Evolutionary conservation across 2,329 filamentous ascomycete genomes (phyloP).

Genomic region (Paecilomyces sp.): DNA sequence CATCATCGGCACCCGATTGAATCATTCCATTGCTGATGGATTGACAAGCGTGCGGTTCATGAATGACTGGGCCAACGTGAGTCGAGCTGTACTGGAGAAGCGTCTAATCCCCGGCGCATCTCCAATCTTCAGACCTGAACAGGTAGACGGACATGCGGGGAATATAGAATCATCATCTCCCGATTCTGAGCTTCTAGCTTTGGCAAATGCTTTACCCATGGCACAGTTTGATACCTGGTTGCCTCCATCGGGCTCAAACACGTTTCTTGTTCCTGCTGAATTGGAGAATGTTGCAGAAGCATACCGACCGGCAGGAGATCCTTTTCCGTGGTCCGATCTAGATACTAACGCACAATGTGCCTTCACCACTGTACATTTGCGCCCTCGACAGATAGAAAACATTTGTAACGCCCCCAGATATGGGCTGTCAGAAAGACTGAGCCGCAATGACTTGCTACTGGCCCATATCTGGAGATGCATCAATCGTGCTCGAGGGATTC

Average conservation of each 20-base stretch:
- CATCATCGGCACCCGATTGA: background rate
- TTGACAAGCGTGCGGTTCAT: background rate
- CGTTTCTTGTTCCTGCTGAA: background rate
- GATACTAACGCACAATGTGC: background rate
- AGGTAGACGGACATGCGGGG: background rate
- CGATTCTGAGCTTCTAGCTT: background rate
- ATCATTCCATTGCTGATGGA: background rate
- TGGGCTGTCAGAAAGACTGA: background rate
- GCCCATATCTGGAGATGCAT: background rate
- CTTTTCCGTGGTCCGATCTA: background rate
- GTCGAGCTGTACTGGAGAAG: background rate
- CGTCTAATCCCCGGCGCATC: background rate
- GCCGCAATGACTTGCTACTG: background rate
- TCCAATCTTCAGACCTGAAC: background rate
- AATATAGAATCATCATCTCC: background rate
- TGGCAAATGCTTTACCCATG: background rate
- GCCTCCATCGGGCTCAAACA: background rate
- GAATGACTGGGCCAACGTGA: background rate
- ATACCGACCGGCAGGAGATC: background rate
- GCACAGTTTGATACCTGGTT: background rate
- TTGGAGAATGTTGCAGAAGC: background rate
- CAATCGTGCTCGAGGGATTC: background rate
- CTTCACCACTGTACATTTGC: background rate
- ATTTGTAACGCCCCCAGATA: background rate
- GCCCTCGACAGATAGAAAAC: background rate